Percentiles rank a stretch among this genome's conserved stretches.
phyloP scores from a whole-genome alignment of 768 basidiomycete genomes.

The Omphalotus guepiniiformis region DNA sequence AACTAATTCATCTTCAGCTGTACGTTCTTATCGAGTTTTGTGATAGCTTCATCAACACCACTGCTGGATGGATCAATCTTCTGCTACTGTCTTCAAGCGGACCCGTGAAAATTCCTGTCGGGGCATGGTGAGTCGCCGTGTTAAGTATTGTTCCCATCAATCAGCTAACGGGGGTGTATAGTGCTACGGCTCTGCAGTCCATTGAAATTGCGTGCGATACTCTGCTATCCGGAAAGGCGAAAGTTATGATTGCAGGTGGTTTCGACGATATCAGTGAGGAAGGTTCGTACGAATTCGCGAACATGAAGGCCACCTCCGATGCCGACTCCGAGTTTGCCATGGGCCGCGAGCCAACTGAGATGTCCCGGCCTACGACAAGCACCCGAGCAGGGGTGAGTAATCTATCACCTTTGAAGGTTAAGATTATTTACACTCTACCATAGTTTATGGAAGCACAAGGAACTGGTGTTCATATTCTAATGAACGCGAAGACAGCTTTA shows the following conservation, averaged over 20 bases:
- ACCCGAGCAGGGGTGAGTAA: conserved; percentile 85
- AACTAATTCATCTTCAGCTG: background rate
- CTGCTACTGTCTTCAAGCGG: conserved; percentile 93
- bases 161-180: conserved; percentile 24
- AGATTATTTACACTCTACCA: conserved; percentile 2
- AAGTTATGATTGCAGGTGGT: conserved; percentile 98
- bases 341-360: conserved; percentile 98
- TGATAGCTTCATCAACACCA: conserved; percentile 94
- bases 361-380: conserved; percentile 95
- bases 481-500: conserved; percentile 94
- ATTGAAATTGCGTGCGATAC: conserved; percentile 98
- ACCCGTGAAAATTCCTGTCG: conserved; percentile 98
- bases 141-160: background rate
- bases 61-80: conserved; percentile 97
- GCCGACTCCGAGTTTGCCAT: conserved; percentile 97
- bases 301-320: conserved; percentile 99
- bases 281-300: conserved; percentile 98
- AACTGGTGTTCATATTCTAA: conserved; percentile 93
- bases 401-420: conserved; percentile 10
- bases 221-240: conserved; percentile 92
- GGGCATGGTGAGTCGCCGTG: conserved; percentile 72
- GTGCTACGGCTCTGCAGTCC: conserved; percentile 96
- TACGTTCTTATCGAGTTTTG: conserved; percentile 1
- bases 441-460: conserved; percentile 97
- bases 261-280: conserved; percentile 99